Evolutionary conservation across 371 early-diverging fungal genomes (phyloP), one percentile per base, ranked within the genome.

Genomic region (Apophysomyces elegans): DNA sequence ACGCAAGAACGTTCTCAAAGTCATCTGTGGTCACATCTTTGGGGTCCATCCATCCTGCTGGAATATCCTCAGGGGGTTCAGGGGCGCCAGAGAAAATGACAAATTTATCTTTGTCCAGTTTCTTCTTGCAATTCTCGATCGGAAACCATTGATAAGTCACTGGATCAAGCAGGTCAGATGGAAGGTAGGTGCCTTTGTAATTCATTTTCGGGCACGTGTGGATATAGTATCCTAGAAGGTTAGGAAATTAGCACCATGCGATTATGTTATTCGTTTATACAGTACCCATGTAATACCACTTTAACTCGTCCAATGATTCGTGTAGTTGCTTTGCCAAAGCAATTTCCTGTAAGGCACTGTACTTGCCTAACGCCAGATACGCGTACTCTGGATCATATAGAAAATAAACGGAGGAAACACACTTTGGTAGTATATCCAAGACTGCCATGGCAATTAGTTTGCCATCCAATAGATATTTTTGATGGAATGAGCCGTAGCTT

Each of bases 361-460:
- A 94, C 43, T 91, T 91, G 13, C 98, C 98, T 36, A 94, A 74
- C 4, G 90, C 87, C 6, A 96, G 78, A 45, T 73, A 83, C 1
- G 79, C 65, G 61, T 88, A 93, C 7, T 88, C 90, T 4, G 95
- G 92, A 71, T 96, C 96, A 77, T 98, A 98, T 67, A 95, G 84
- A 63, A 96, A 91, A 70, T 98, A 98, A 16, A 98, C 97, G 0
- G 95, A 90, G 0, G 97, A 96, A 1, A 97, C 85, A 67, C 95
- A 96, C 11, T 68, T 59, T 0, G 97, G 98, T 37, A 97, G 79
- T 12, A 97, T 88, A 73, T 98, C 98, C 56, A 98, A 70, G 0
- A 98, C 96, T 4, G 91, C 92, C 16, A 96, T 88, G 3, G 96
- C 97, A 39, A 92, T 88, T 35, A 98, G 79, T 46, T 81, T 75